Base-by-base conservation (phyloP, 495 filamentous ascomycete species). In the Annulohypoxylon stygium region DNA sequence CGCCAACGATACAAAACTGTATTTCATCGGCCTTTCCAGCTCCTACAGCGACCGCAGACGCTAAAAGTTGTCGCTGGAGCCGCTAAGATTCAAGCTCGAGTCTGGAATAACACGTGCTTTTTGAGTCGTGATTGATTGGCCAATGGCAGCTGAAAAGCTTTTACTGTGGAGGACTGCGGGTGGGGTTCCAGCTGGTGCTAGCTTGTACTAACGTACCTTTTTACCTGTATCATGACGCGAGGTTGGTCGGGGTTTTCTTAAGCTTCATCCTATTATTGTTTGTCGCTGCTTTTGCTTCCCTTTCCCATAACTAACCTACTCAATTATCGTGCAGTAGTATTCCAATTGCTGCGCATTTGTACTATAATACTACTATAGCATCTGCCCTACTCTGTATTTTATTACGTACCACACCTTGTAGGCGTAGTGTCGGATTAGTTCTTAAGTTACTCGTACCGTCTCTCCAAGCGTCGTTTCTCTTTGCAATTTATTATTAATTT, bases 31-130 rank as follows among this genome's bases (percentile, higher is more conserved):
- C 37, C 43, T 55, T 55, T 30, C 50, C 3, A 66, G 47, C 67
- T 55, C 48, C 61, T 62, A 34, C 23, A 60, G 64, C 59, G 58
- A 34, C 53, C 20, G 4, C 0, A 34, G n/a, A 30, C 70, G 70
- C 70, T 73, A 69, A 48, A 55, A 11, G 23, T 26, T 3, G 33
- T 16, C 47, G 30, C 23, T 58, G 45, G 57, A 58, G 36, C 23
- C 55, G 63, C 63, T 72, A 67, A 72, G 55, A 39, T 45, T 34
- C 39, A 73, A 66, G 71, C 61, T 14, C 5, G 25, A 41, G 59
- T 55, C 26, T 68, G 66, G 37, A 59, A 41, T 74, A 43, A 70
- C 71, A 74, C 67, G 71, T 74, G 71, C 71, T 62, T 54, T 18
- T 41, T 9, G 11, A 65, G 59, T 25, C 16, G n/a, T 62, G 30